Evolutionary conservation across 2,329 filamentous ascomycete species (phyloP).

Genomic region (Pseudofabraea citricarpa): DNA sequence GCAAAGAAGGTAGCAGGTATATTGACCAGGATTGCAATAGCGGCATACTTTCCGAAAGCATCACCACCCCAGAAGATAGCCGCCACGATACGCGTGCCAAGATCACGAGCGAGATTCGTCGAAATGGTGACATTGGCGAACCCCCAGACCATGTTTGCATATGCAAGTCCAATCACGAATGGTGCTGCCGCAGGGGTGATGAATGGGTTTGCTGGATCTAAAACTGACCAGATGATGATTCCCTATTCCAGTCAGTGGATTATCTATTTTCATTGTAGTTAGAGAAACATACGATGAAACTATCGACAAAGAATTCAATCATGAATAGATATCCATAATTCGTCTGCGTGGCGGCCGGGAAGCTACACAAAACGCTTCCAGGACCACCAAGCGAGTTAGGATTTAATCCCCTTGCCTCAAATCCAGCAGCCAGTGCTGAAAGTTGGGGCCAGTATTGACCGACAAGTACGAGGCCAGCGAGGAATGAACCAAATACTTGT

Average conservation of each 20-base stretch:
- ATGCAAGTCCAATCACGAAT: slow-evolving; percentile 51
- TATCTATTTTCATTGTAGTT: slow-evolving; percentile 8
- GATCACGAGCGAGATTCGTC: slow-evolving; percentile 53
- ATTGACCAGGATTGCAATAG: slow-evolving; percentile 51
- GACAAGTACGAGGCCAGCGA: slow-evolving; percentile 49
- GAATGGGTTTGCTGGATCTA: slow-evolving; percentile 56
- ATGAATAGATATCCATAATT: slow-evolving; percentile 53
- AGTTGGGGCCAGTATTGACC: slow-evolving; percentile 52
- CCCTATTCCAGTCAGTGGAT: slow-evolving; percentile 24
- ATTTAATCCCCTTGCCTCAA: slow-evolving; percentile 25
- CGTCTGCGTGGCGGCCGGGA: slow-evolving; percentile 43
- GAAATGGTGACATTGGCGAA: slow-evolving; percentile 50
- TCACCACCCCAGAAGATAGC: slow-evolving; percentile 51
- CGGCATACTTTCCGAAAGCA: slow-evolving; percentile 44
- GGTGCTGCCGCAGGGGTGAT: slow-evolving; percentile 40
- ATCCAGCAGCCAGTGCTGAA: slow-evolving; percentile 30
- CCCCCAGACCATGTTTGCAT: slow-evolving; percentile 42
- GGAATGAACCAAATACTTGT: slow-evolving; percentile 51
- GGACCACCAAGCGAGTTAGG: slow-evolving; percentile 43
- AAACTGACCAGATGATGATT: slow-evolving; percentile 51
- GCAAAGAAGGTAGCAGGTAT: slow-evolving; percentile 52
- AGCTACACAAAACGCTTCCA: slow-evolving; percentile 50
- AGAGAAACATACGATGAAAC: slow-evolving; percentile 39
- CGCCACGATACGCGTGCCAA: slow-evolving; percentile 54
- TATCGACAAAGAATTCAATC: slow-evolving; percentile 54